Conservation (phyloP, 805 yeast genomes). For the Barnettozyma californica region DNA sequence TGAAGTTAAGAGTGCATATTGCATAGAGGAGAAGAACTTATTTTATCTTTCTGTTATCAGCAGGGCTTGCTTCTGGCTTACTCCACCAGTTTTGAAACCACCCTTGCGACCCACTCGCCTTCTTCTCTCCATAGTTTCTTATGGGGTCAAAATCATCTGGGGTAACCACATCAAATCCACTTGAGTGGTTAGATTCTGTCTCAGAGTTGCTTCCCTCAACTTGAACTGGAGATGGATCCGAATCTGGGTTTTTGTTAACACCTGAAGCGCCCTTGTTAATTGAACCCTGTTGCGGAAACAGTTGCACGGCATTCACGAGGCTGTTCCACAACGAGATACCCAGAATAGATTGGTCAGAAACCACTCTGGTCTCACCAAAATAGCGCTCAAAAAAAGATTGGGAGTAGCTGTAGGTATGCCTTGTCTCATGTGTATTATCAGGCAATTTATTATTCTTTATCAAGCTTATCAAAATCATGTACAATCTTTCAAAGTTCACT, state of each 20-base stretch:
- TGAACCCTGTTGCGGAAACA: not conserved
- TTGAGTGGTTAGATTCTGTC: not conserved
- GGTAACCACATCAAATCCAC: constrained; percentile 45
- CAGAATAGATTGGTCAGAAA: not conserved
- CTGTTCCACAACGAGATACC: constrained; percentile 3
- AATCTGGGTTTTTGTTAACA: not conserved
- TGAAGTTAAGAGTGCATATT: no score
- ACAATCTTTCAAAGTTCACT: not conserved
- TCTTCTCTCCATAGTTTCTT: constrained; percentile 1
- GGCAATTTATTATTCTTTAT: not conserved
- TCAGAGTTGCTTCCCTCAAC: not conserved
- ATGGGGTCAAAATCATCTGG: constrained; percentile 21
- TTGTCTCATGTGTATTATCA: not conserved
- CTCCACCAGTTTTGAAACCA: constrained; percentile 5
- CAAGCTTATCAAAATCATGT: not conserved
- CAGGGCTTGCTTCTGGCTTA: not conserved
- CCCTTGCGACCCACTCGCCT: not conserved
- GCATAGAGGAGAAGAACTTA: not conserved
- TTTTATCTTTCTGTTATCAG: not conserved
- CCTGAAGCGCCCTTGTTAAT: not conserved
- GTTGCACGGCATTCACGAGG: constrained; percentile 1
- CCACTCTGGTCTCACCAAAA: not conserved
- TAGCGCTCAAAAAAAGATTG: not conserved
- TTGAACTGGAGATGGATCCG: not conserved
- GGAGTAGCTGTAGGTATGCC: not conserved